phyloP scores from a whole-genome alignment of 805 yeast genomes.

The Lipomyces starkeyi region DNA sequence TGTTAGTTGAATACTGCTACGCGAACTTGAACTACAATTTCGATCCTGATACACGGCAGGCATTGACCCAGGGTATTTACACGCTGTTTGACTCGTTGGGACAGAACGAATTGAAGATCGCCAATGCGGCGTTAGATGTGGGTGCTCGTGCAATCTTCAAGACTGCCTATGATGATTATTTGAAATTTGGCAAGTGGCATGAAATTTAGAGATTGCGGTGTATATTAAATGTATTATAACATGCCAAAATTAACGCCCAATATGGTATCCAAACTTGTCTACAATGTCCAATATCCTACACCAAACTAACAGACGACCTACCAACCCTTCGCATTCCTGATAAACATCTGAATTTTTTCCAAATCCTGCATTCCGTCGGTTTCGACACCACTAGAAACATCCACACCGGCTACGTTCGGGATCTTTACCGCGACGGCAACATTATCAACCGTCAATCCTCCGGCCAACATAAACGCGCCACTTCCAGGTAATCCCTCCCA shows the following conservation, averaged over 20 bases:
- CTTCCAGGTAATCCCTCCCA: conserved; percentile 62
- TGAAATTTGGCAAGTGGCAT: conserved; percentile 80
- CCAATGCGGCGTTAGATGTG: conserved; percentile 68
- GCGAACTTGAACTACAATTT: conserved; percentile 59
- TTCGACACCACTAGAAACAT: conserved; percentile 96
- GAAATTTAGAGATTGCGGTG: conserved; percentile 45
- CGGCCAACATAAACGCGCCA: conserved; percentile 72
- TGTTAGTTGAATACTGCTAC: conserved; percentile 64
- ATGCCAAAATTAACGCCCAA: conserved; percentile 2
- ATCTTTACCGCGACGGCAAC: conserved; percentile 59
- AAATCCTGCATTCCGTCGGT: conserved; percentile 74
- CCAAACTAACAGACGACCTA: not conserved
- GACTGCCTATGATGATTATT: conserved; percentile 72
- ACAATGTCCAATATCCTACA: not conserved
- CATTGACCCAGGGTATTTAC: conserved; percentile 62
- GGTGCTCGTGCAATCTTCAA: conserved; percentile 73
- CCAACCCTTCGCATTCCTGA: conserved; percentile 44
- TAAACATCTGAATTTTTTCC: conserved; percentile 63
- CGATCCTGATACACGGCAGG: conserved; percentile 50
- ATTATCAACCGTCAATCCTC: conserved; percentile 83
- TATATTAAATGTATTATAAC: conserved; percentile 1
- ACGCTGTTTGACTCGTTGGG: conserved; percentile 73
- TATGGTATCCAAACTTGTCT: not conserved
- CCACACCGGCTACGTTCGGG: conserved; percentile 81
- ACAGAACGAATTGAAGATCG: conserved; percentile 63